phyloP scores from a whole-genome alignment of 805 yeast species.

The Candida pseudofarinosa region DNA sequence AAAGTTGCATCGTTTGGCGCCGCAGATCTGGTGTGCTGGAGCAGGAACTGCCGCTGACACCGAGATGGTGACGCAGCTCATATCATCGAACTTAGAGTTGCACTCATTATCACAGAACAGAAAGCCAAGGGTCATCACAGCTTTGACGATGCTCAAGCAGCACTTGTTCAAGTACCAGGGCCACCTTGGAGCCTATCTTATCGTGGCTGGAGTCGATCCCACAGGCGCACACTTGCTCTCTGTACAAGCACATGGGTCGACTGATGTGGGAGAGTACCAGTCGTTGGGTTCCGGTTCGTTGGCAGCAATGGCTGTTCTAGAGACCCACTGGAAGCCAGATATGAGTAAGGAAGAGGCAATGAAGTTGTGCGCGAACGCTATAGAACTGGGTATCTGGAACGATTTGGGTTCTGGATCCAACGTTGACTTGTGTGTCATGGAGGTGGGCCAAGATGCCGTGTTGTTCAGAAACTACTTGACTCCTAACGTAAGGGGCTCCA shows the following conservation, averaged over 20 bases:
- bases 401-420: constrained; percentile 98
- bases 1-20: constrained; percentile 84
- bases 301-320: constrained; percentile 98
- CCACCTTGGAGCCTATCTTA: constrained; percentile 92
- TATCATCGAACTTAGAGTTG: constrained; percentile 84
- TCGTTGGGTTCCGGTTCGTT: constrained; percentile 95
- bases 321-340: constrained; percentile 77
- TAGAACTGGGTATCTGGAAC: constrained; percentile 97
- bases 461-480: constrained; percentile 82
- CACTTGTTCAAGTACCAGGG: constrained; percentile 97
- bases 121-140: constrained; percentile 89
- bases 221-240: constrained; percentile 92
- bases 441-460: constrained; percentile 81
- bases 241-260: constrained; percentile 96
- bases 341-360: constrained; percentile 88
- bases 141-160: constrained; percentile 89
- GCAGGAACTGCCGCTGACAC: constrained; percentile 99
- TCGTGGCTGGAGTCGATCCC: constrained; percentile 97
- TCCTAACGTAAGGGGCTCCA: constrained; percentile 83
- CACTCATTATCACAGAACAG: constrained; percentile 82
- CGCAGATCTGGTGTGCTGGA: constrained; percentile 98
- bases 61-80: constrained; percentile 93
- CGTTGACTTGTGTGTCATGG: constrained; percentile 97
- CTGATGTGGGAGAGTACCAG: constrained; percentile 91
- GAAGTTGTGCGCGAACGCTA: constrained; percentile 85